Conservation (phyloP, 306 rosid species). For the Cotoneaster glaucophyllus region DNA sequence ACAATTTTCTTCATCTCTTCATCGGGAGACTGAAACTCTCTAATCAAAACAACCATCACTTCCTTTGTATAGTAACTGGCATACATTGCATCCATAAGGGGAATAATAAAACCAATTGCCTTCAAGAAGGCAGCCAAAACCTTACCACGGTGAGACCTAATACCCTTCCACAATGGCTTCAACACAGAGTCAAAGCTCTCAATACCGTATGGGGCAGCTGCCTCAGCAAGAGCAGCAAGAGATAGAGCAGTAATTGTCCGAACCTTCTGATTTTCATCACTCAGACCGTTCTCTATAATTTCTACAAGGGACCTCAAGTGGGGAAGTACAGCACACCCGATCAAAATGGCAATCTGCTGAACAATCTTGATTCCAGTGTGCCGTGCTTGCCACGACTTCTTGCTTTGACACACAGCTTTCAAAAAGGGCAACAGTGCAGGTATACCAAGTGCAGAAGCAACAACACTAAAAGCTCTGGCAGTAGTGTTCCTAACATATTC, state of each 20-base stretch:
- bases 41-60: constrained; percentile 82
- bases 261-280: constrained; percentile 96
- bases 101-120: constrained; percentile 93
- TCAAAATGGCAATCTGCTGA: constrained; percentile 96
- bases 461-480: constrained; percentile 94
- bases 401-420: constrained; percentile 97
- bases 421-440: constrained; percentile 88
- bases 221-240: constrained; percentile 96
- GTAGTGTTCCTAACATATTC: constrained; percentile 93
- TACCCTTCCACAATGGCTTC: constrained; percentile 96
- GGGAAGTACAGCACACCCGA: constrained; percentile 88
- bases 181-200: constrained; percentile 92
- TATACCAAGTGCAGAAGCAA: constrained; percentile 93
- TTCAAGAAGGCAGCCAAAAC: constrained; percentile 90
- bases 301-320: constrained; percentile 89
- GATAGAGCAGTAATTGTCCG: constrained; percentile 90
- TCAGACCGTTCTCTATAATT: constrained; percentile 81
- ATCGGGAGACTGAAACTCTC: constrained; percentile 96
- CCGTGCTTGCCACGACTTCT: constrained; percentile 96
- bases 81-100: constrained; percentile 86
- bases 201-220: constrained; percentile 94
- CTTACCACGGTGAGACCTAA: constrained; percentile 93
- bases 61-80: constrained; percentile 94
- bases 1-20: constrained; percentile 99
- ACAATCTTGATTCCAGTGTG: constrained; percentile 97